Conservation (phyloP, 257 asterid genomes). For the Nyctanthes arbortristis region DNA sequence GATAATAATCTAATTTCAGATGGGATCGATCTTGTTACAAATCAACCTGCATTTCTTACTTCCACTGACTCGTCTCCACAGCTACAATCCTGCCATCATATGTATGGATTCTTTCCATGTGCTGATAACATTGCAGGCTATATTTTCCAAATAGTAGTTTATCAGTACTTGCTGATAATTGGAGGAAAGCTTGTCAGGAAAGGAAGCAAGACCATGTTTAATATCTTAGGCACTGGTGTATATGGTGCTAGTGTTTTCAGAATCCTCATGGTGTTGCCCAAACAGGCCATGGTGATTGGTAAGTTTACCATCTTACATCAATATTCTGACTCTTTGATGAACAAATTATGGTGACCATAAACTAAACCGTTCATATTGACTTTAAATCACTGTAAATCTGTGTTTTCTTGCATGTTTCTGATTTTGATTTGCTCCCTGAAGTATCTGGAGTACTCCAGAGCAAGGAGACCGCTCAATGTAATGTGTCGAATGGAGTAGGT, state of each 20-base stretch:
- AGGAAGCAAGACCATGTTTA: conserved; percentile 41
- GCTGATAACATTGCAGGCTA: conserved; percentile 47
- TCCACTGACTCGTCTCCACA: neutral
- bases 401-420: neutral
- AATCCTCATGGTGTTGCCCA: conserved; percentile 41
- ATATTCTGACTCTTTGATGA: neutral
- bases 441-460: conserved; percentile 39
- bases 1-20: conserved; percentile 27
- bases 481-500: conserved; percentile 38
- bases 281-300: conserved; percentile 45
- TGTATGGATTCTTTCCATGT: conserved; percentile 49
- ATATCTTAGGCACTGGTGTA: conserved; percentile 41
- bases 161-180: conserved; percentile 35
- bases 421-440: conserved; percentile 16
- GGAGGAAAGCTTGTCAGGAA: conserved; percentile 36
- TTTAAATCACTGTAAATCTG: neutral
- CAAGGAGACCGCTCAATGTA: conserved; percentile 35
- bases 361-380: neutral
- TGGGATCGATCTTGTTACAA: conserved; percentile 29
- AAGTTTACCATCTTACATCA: conserved; percentile 2
- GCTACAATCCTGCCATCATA: conserved; percentile 29
- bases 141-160: conserved; percentile 37
- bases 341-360: neutral
- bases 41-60: conserved; percentile 3
- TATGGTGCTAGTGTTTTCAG: conserved; percentile 43